phyloP scores from a whole-genome alignment of 352 stramenopile genomes.

The Phytopythium helicoides region DNA sequence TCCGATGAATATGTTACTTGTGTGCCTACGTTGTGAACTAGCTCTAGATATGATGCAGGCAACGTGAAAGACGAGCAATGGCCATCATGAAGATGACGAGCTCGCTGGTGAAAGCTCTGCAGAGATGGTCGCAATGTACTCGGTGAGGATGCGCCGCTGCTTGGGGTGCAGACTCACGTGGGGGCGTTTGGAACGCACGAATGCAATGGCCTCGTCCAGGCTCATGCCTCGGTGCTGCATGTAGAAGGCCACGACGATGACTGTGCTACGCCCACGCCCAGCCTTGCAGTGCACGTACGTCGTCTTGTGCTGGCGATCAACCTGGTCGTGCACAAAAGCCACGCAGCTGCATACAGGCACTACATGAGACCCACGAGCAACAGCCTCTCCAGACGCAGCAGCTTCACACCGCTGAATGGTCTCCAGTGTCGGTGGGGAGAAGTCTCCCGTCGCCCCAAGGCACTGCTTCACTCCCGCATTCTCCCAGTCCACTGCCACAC shows the following conservation, averaged over 20 bases:
- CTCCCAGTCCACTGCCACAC: conserved; percentile 51
- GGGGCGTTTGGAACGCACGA: conserved; percentile 50
- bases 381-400: neutral
- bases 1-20: neutral
- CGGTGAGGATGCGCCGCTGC: conserved; percentile 42
- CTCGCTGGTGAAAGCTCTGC: neutral
- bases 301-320: conserved; percentile 41
- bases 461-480: conserved; percentile 45
- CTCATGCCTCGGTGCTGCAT: conserved; percentile 56
- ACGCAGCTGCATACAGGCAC: conserved; percentile 37
- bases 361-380: neutral
- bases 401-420: conserved; percentile 41
- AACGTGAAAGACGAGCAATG: neutral
- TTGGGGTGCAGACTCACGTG: conserved; percentile 70
- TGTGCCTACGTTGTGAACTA: no score
- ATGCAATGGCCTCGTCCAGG: conserved; percentile 49
- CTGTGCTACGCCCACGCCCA: conserved; percentile 66
- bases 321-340: conserved; percentile 58
- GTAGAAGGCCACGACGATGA: conserved; percentile 72
- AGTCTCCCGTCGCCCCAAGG: conserved; percentile 64
- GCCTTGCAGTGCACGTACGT: conserved; percentile 86
- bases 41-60: neutral
- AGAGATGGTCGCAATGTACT: conserved; percentile 23
- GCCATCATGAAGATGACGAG: conserved; percentile 5
- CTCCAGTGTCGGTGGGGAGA: conserved; percentile 60